phyloP scores from a whole-genome alignment of 2,329 filamentous ascomycete genomes.

The Trichophyton benhamiae region DNA sequence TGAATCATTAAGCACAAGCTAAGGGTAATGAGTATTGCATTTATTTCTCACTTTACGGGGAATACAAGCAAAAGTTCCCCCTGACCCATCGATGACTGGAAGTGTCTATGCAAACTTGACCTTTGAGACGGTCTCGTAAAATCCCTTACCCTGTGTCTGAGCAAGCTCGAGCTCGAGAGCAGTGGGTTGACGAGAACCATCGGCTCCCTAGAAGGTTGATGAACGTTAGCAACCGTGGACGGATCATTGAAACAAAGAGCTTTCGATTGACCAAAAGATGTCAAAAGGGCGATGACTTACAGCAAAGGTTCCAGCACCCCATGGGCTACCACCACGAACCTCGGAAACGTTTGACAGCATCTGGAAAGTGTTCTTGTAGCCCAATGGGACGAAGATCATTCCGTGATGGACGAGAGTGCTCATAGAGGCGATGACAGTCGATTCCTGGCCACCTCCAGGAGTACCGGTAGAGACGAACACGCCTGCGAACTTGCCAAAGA shows the following conservation, averaged over 20 bases:
- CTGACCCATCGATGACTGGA: background rate
- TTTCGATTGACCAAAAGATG: background rate
- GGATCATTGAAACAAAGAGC: background rate
- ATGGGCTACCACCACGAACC: constrained; percentile 74
- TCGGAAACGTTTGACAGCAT: constrained; percentile 60
- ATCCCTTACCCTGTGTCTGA: constrained; percentile 67
- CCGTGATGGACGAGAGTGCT: constrained; percentile 86
- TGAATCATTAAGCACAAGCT: background rate
- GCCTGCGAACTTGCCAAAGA: constrained; percentile 79
- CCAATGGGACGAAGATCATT: constrained; percentile 89
- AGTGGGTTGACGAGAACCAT: constrained; percentile 74
- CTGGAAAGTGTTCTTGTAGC: constrained; percentile 69
- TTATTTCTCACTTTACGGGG: background rate
- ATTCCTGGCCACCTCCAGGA: constrained; percentile 83
- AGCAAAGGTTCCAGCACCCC: constrained; percentile 89
- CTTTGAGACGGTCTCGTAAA: constrained; percentile 67
- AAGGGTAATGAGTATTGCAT: background rate
- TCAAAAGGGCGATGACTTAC: constrained; percentile 30
- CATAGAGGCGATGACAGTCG: constrained; percentile 66
- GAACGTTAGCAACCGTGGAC: constrained; percentile 7
- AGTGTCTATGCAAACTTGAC: constrained; percentile 46
- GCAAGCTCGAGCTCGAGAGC: constrained; percentile 67
- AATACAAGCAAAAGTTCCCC: background rate
- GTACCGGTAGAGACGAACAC: constrained; percentile 82
- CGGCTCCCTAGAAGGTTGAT: constrained; percentile 36